phyloP scores from a whole-genome alignment of 352 stramenopile genomes.

The Globisporangium solare region DNA sequence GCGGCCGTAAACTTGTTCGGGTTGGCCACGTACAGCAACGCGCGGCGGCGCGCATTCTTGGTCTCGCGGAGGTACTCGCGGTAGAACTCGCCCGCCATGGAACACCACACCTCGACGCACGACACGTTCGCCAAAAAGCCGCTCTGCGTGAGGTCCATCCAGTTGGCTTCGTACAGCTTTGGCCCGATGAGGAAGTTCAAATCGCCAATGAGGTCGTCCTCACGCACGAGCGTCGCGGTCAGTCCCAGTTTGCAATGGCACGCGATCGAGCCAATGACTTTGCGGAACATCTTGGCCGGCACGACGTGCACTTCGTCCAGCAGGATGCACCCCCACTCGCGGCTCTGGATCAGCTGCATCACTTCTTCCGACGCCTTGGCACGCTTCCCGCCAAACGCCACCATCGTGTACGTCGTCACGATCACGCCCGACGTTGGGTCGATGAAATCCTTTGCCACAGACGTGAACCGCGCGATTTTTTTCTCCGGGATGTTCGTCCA shows the following conservation, averaged over 20 bases:
- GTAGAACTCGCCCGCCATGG: conserved; percentile 98
- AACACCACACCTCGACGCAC: conserved; percentile 99
- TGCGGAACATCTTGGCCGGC: conserved; percentile 98
- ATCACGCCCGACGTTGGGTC: conserved; percentile 87
- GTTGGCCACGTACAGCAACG: conserved; percentile 99
- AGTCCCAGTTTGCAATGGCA: conserved; percentile 98
- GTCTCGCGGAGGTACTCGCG: conserved; percentile 83
- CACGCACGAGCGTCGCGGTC: conserved; percentile 98
- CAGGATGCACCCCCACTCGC: conserved; percentile 98
- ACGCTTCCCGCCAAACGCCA: conserved; percentile 91
- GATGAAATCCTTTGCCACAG: conserved; percentile 79
- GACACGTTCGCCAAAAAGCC: conserved; percentile 97
- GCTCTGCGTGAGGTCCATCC: conserved; percentile 98
- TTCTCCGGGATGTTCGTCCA: conserved; percentile 93
- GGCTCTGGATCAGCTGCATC: conserved; percentile 94
- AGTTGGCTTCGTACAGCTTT: conserved; percentile 97
- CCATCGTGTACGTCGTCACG: conserved; percentile 98
- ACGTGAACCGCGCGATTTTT: conserved; percentile 84
- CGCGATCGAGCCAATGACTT: conserved; percentile 91
- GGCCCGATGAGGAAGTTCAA: conserved; percentile 99
- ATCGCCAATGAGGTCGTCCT: conserved; percentile 98
- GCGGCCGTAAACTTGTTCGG: conserved; percentile 96
- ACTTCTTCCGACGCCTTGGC: conserved; percentile 90
- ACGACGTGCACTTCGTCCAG: conserved; percentile 98
- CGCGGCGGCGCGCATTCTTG: conserved; percentile 86